phyloP scores from a whole-genome alignment of 1,139 yeast species.

The Pichia sp. region DNA sequence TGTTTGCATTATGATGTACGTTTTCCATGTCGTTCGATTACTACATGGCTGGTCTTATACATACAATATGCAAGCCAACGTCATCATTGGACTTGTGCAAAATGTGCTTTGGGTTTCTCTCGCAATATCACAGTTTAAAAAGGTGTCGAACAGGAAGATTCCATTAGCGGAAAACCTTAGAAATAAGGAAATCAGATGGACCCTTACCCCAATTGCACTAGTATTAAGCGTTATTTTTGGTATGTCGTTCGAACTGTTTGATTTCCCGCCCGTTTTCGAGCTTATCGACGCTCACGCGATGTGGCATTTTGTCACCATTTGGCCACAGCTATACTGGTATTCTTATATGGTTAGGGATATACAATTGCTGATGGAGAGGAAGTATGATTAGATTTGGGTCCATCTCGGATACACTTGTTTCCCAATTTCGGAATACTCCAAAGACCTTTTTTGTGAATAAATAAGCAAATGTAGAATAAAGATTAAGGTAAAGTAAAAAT shows the following conservation, averaged over 20 bases:
- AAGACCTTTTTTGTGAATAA: no score
- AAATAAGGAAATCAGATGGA: slow-evolving; percentile 30
- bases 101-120: slow-evolving; percentile 44
- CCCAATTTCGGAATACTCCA: no score
- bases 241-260: slow-evolving; percentile 83
- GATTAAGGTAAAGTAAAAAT: no score
- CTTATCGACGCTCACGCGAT: slow-evolving; percentile 87
- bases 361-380: slow-evolving; percentile 22
- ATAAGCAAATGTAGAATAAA: no score
- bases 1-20: slow-evolving; percentile 43
- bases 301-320: slow-evolving; percentile 80
- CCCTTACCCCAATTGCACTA: slow-evolving; percentile 44
- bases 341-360: slow-evolving; percentile 30
- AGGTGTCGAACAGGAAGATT: slow-evolving; percentile 23
- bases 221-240: slow-evolving; percentile 56
- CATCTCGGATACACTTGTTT: no score
- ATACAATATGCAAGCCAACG: slow-evolving; percentile 90
- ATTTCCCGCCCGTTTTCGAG: slow-evolving; percentile 68
- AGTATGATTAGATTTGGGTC: slow-evolving; percentile 16
- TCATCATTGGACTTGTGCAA: slow-evolving; percentile 68
- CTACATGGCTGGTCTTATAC: slow-evolving; percentile 81
- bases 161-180: slow-evolving; percentile 22
- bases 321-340: slow-evolving; percentile 41
- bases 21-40: slow-evolving; percentile 59
- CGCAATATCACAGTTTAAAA: slow-evolving; percentile 9